Conservation (phyloP, 169 alveolate species). For the Cryptosporidium bovis region DNA sequence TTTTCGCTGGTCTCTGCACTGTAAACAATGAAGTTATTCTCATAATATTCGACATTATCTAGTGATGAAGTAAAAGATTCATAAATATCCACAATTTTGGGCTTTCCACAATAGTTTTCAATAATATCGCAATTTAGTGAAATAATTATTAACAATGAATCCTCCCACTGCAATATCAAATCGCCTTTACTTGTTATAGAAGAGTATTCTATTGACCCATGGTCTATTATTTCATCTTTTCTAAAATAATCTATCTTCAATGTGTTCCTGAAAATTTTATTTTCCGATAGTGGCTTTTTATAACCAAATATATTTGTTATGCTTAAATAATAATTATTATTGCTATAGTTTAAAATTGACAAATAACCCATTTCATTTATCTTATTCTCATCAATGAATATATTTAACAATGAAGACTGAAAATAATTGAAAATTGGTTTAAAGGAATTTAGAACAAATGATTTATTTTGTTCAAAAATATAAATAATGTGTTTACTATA, state of each 20-base stretch:
- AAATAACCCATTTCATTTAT: neutral
- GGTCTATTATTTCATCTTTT: conserved; percentile 5
- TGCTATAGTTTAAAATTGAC: conserved; percentile 14
- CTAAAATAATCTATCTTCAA: conserved; percentile 17
- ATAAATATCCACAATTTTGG: conserved; percentile 26
- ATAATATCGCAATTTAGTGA: conserved; percentile 32
- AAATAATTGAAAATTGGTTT: conserved; percentile 10
- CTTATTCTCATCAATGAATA: conserved; percentile 6
- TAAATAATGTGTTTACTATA: conserved; percentile 1
- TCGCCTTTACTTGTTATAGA: neutral
- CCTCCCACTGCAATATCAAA: conserved; percentile 43
- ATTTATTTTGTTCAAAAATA: conserved; percentile 20
- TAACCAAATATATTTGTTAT: conserved; percentile 46
- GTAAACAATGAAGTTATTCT: conserved; percentile 21
- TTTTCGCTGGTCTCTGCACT: neutral
- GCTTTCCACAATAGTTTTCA: conserved; percentile 1
- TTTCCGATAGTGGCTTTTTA: neutral
- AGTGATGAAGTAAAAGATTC: conserved; percentile 30
- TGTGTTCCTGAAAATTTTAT: conserved; percentile 18
- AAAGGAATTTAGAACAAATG: conserved; percentile 18
- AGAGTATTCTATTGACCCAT: conserved; percentile 20
- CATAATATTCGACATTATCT: neutral
- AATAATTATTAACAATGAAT: conserved; percentile 8
- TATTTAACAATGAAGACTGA: conserved; percentile 10
- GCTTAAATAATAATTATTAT: conserved; percentile 14